Conservation (phyloP, 1,284 basidiomycete species). For the Taiwanofungus camphoratus region DNA sequence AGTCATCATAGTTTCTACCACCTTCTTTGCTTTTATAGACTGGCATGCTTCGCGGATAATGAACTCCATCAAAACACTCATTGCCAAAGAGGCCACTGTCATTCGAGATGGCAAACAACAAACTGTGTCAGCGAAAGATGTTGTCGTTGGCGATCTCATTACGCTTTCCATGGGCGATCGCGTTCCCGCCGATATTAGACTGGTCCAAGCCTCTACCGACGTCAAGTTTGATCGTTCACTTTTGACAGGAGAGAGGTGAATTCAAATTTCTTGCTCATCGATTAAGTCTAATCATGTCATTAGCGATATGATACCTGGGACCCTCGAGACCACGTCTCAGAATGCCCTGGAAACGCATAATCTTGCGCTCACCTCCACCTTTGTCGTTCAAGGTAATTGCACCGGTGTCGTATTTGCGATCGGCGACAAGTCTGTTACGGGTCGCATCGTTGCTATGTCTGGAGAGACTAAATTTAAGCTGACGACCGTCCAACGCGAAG, state of each 20-base stretch:
- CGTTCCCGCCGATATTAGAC: constrained; percentile 44
- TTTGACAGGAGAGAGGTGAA: constrained; percentile 52
- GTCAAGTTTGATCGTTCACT: constrained; percentile 58
- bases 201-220: constrained; percentile 43
- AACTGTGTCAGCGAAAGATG: constrained; percentile 24
- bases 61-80: constrained; percentile 46
- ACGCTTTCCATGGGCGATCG: constrained; percentile 35
- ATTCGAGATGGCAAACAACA: constrained; percentile 36
- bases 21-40: constrained; percentile 37
- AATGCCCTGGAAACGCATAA: constrained; percentile 62
- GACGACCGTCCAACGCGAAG: constrained; percentile 43
- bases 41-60: constrained; percentile 42
- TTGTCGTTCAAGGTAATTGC: constrained; percentile 51
- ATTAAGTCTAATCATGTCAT: neutral
- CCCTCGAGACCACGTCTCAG: constrained; percentile 43
- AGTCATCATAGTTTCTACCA: constrained; percentile 31
- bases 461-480: constrained; percentile 42
- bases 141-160: constrained; percentile 29
- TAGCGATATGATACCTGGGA: constrained; percentile 45
- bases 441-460: constrained; percentile 55
- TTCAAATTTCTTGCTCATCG: neutral
- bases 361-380: constrained; percentile 50
- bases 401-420: constrained; percentile 55
- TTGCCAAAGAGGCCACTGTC: constrained; percentile 44
- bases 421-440: constrained; percentile 55